phyloP scores from a whole-genome alignment of 345 rosid species.

The Firmiana major region DNA sequence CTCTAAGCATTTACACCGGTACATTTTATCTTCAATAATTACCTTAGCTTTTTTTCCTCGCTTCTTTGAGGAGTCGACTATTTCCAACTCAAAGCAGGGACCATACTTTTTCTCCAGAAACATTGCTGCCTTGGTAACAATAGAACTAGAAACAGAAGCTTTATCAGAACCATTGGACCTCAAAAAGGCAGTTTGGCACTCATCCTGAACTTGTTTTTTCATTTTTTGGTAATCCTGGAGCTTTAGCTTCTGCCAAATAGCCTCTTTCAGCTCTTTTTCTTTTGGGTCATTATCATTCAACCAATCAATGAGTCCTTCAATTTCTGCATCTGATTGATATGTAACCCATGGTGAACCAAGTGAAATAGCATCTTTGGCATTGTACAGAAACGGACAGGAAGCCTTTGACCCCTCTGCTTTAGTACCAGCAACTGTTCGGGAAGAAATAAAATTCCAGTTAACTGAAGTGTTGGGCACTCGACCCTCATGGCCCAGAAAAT shows the following conservation, averaged over 20 bases:
- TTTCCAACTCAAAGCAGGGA: constrained; percentile 43
- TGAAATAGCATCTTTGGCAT: constrained; percentile 34
- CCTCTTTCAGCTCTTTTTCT: constrained; percentile 75
- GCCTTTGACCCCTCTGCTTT: constrained; percentile 51
- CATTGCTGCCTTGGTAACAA: constrained; percentile 62
- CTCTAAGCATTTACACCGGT: constrained; percentile 83
- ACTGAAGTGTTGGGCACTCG: constrained; percentile 2
- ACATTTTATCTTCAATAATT: constrained; percentile 47
- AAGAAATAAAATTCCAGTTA: constrained; percentile 20
- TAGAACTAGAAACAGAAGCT: constrained; percentile 27
- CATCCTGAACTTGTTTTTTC: constrained; percentile 30
- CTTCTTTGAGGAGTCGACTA: constrained; percentile 37
- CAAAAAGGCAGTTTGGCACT: constrained; percentile 20
- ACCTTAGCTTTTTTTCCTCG: constrained; percentile 48
- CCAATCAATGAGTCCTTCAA: constrained; percentile 66
- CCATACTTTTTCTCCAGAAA: constrained; percentile 74
- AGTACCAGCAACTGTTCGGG: constrained; percentile 15
- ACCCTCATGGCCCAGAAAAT: constrained; percentile 12
- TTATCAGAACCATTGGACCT: constrained; percentile 20
- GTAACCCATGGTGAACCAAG: constrained; percentile 48
- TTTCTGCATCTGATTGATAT: constrained; percentile 72
- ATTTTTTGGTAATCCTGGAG: constrained; percentile 40
- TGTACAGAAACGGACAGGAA: constrained; percentile 46
- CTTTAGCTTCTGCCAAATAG: constrained; percentile 61
- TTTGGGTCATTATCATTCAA: constrained; percentile 54